Base-by-base conservation (phyloP, 2,329 filamentous ascomycete species). In the Fusarium lyarnte region DNA sequence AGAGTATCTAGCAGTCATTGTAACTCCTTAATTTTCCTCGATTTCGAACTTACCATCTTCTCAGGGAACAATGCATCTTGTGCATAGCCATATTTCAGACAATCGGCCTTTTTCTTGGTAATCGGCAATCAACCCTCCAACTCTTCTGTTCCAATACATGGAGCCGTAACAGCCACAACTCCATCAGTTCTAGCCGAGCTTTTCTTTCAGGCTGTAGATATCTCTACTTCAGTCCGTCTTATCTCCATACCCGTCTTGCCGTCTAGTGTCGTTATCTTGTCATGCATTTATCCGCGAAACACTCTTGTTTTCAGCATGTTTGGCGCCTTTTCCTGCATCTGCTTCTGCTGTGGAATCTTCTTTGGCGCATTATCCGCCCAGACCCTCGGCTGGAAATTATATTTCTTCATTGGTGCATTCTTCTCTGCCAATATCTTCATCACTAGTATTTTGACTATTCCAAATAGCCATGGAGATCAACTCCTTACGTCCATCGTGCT, bases 231-330 rank as follows among this genome's bases (percentile, higher is more conserved):
- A 33, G 21, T 5, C 58, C 25, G 25, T 43, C 21, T 58, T 61
- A 45, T 61, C 31, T 27, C 58, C 33, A 14, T 14, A 1, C 91
- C 92, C 0, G 93, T 93, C 71, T 60, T 76, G 17, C 92, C 93
- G 1, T 90, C 91, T 1, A 89, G 91, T 3, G 87, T 95, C 58
- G 91, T 91, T 85, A 85, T 94, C n/a, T 83, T 94, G 9, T 90
- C 91, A 3, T 90, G 87, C 66, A 89, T 85, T 8, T 94, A 94
- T 77, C 91, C 91, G 1, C 84, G 91, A 8, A 94, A 94, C 81
- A 94, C 93, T 76, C 79, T 93, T 4, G 86, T 93, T 13, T 89
- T 89, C 67, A 83, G 84, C 55, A 77, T 93, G 82, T 86, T 91
- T 77, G 88, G 89, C 16, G 87, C 88, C 5, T 88, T 85, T 75